Conservation (phyloP, 345 rosid genomes). For the Salix arbutifolia region DNA sequence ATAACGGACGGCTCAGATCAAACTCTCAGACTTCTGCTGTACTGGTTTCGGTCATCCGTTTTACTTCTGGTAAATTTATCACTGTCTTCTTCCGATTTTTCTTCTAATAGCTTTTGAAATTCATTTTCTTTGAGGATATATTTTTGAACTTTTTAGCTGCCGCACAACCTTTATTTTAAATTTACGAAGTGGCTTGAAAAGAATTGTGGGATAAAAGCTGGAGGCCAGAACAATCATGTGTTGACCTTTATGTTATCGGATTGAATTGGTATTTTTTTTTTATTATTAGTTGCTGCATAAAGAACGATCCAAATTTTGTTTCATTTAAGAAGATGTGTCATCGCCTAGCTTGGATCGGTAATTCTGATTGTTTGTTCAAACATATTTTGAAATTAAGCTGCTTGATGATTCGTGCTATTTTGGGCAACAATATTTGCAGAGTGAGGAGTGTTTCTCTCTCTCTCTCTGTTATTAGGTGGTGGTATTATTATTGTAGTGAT, state of each 20-base stretch:
- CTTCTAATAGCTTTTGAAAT: not conserved
- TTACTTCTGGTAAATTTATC: constrained; percentile 12
- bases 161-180: not conserved
- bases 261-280: not conserved
- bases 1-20: constrained; percentile 10
- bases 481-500: not conserved
- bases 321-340: not conserved
- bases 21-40: constrained; percentile 8
- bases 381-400: no score
- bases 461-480: not conserved
- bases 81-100: not conserved
- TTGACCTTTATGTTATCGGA: not conserved
- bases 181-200: not conserved
- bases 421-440: not conserved
- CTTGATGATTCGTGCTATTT: not conserved
- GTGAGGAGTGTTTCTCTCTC: not conserved
- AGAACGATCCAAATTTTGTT: no score
- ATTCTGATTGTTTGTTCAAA: not conserved
- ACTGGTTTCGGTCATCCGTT: constrained; percentile 7
- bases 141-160: no score
- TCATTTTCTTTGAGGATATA: not conserved
- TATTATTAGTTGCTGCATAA: not conserved
- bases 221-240: not conserved
- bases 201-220: not conserved
- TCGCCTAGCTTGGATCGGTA: not conserved